Base-by-base conservation (phyloP, 495 filamentous ascomycete species). In the Aspergillus affinis region DNA sequence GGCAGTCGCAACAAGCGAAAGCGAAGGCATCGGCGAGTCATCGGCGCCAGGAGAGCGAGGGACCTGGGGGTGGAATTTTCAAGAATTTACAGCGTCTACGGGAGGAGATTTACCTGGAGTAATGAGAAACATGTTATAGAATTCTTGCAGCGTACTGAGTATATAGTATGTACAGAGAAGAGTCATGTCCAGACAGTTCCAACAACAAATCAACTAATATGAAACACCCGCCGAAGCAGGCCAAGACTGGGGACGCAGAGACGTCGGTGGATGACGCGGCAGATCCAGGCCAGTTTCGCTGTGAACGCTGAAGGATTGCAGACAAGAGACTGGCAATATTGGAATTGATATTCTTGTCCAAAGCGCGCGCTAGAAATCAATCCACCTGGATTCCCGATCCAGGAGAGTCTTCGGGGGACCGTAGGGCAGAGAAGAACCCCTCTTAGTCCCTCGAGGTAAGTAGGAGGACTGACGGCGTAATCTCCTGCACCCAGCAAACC, bases 21-120 rank as follows among this genome's bases (percentile, higher is more conserved):
- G 36, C 36, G 36, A 62, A 68, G 18, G 56, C 56, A 20, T 46
- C 51, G 21, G 48, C 48, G 20, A 68, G 71, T 23, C 70, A 72
- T 59, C 64, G 63, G 48, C 70, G 71, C 6, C 73, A 76, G 58
- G 77, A 77, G 55, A 77, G 81, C 61, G 77, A 76, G 48, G 77
- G 69, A 49, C 80, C 81, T n/a, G 85, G 78, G 1, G 91, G 88
- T 69, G 90, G 91, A 1, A 83, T 96, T 57, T 87, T 96, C 59
- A 87, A 85, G 67, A 90, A 91, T 69, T 68, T 94, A 57, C 89
- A 92, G 70, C 88, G 89, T 65, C 75, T 96, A 64, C 83, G 90
- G 57, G 86, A 88, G 50, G 90, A 90, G 55, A 79, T 92, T 45
- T 90, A 86, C 66, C 70, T 82, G 57, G 80, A 82, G 50, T 83